These are phyloP conservation scores for Euryodendron excelsum DNA, from an alignment of 148 eudicot genomes.

Conservation along the genomic window DNA sequence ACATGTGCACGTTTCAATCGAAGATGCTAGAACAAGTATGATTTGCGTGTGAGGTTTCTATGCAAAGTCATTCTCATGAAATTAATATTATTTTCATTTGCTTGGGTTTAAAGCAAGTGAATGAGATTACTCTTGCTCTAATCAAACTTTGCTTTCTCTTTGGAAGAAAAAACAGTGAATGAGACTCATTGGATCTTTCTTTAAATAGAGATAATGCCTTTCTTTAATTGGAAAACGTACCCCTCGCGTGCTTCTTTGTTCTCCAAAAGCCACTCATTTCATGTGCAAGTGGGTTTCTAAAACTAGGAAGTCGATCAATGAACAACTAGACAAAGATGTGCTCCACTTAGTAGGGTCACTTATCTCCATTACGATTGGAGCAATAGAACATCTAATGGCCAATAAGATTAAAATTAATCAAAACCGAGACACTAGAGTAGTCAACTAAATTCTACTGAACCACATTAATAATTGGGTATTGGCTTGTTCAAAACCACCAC, in stretches of 20 bases:
- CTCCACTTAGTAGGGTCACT: background rate
- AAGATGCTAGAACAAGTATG: background rate
- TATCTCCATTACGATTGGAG: background rate
- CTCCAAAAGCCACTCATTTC: background rate
- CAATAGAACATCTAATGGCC: background rate
- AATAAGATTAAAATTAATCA: background rate
- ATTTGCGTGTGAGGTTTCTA: background rate
- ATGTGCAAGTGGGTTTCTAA: background rate
- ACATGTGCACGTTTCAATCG: background rate
- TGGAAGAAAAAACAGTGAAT: background rate
- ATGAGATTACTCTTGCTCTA: background rate
- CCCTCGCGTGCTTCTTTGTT: background rate
- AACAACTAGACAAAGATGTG: background rate
- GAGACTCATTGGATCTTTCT: background rate
- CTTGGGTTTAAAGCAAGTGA: background rate
- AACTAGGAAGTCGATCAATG: background rate
- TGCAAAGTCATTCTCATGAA: background rate
- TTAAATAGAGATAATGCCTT: background rate
- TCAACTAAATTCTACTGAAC: no score
- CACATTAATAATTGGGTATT: no score
- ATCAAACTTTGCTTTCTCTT: background rate
- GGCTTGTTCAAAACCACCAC: no score
- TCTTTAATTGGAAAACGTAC: background rate
- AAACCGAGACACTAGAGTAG: no score
- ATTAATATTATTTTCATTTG: background rate